Conservation (phyloP, 2,329 filamentous ascomycete species). For the Ceratocystis cacaofunesta region DNA sequence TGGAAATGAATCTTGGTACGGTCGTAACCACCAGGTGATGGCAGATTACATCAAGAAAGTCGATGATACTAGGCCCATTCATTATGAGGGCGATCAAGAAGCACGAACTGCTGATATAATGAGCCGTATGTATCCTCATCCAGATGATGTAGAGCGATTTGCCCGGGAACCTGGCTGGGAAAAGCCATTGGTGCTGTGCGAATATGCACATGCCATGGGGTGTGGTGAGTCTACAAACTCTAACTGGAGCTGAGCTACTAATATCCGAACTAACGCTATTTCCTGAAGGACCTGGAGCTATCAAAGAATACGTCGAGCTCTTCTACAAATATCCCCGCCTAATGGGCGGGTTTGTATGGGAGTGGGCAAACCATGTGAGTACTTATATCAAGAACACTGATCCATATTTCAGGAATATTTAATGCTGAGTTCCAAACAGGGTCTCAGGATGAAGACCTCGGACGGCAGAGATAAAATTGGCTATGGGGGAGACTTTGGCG, state of each 20-base stretch:
- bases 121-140: conserved; percentile 48
- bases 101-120: conserved; percentile 48
- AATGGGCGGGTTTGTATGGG: conserved; percentile 53
- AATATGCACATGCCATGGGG: conserved; percentile 51
- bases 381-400: neutral
- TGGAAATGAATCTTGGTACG: conserved; percentile 59
- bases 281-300: conserved; percentile 35
- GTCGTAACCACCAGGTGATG: conserved; percentile 53
- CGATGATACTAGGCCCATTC: conserved; percentile 43
- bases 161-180: conserved; percentile 28
- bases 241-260: neutral
- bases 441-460: conserved; percentile 30
- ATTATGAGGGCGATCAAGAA: conserved; percentile 49
- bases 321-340: conserved; percentile 38
- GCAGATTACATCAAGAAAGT: conserved; percentile 44
- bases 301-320: conserved; percentile 51
- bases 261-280: neutral
- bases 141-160: conserved; percentile 30
- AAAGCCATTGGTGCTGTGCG: conserved; percentile 44
- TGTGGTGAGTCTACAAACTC: neutral
- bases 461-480: conserved; percentile 35
- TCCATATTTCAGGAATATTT: neutral
- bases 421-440: conserved; percentile 18
- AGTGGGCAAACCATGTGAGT: conserved; percentile 45
- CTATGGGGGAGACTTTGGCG: conserved; percentile 48